Percentiles rank a stretch among this genome's conserved stretches.
Conservation (phyloP, 106 monocot species). For the Xerophyta viscosa region DNA sequence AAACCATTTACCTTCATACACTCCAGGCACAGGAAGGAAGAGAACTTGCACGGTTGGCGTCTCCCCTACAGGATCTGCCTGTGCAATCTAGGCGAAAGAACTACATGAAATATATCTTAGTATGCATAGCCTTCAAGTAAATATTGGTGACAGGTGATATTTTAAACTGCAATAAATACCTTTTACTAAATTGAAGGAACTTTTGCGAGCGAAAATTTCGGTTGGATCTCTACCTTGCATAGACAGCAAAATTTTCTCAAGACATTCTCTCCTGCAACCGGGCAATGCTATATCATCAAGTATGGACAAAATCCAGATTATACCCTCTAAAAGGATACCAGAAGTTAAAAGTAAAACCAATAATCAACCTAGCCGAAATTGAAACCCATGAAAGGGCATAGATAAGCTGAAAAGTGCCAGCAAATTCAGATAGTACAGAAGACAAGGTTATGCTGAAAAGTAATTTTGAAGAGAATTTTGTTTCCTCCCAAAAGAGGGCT, state of each 20-base stretch:
- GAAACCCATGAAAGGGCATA: no score
- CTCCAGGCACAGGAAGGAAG: no score
- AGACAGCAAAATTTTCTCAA: conserved; percentile 28
- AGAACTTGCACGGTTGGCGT: no score
- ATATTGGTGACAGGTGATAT: not conserved
- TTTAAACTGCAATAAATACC: conserved; percentile 15
- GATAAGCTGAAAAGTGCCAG: no score
- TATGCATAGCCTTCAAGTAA: not conserved
- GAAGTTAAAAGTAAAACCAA: no score
- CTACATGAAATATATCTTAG: conserved; percentile 4
- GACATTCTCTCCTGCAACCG: conserved; percentile 42
- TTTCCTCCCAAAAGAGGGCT: no score
- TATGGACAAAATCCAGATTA: not conserved
- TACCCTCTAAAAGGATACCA: no score
- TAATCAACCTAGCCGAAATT: no score
- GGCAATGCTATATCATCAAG: not conserved
- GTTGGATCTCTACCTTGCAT: conserved; percentile 29
- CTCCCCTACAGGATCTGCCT: not conserved
- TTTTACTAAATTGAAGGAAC: conserved; percentile 45
- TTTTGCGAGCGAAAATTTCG: conserved; percentile 42
- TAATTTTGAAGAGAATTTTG: no score
- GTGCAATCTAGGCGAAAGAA: conserved; percentile 18
- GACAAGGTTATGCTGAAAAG: no score
- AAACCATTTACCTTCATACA: no score
- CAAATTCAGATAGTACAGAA: no score